phyloP scores from a whole-genome alignment of 164 flowering plant species.

The Kingdonia uniflora region DNA sequence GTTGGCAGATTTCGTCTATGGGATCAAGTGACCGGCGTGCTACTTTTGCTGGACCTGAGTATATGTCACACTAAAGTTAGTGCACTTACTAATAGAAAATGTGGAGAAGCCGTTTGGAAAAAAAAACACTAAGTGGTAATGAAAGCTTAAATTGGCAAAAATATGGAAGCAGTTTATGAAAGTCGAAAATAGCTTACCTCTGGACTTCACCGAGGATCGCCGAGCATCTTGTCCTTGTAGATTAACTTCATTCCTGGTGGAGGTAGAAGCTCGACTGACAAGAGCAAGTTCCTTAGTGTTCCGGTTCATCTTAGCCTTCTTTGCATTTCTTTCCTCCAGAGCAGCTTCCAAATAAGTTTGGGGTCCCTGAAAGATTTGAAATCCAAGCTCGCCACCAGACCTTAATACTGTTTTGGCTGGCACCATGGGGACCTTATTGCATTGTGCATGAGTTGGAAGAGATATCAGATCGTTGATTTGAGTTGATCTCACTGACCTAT shows the following conservation, averaged over 20 bases:
- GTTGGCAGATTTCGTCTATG: conserved; percentile 30
- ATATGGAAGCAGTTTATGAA: background rate
- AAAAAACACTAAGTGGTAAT: background rate
- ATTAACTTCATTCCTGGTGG: conserved; percentile 7
- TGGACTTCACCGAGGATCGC: conserved; percentile 3
- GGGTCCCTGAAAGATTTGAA: conserved; percentile 11
- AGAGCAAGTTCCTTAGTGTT: conserved; percentile 14
- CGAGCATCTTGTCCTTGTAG: conserved; percentile 5
- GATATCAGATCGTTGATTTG: conserved; percentile 22
- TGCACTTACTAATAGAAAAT: background rate
- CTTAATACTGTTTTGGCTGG: too few species aligned
- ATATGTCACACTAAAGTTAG: conserved; percentile 1
- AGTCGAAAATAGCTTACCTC: conserved; percentile 15
- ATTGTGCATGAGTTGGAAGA: conserved; percentile 14
- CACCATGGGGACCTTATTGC: conserved; percentile 5
- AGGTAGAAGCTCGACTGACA: conserved; percentile 8
- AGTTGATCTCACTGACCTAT: conserved; percentile 33
- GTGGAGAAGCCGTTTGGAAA: background rate
- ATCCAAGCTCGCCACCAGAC: conserved; percentile 1
- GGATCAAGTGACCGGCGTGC: conserved; percentile 14
- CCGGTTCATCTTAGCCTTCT: conserved; percentile 30
- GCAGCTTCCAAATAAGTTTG: conserved; percentile 25
- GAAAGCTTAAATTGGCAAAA: too few species aligned
- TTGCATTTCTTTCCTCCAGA: conserved; percentile 18
- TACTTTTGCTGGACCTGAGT: conserved; percentile 32